Conservation (phyloP, 2,329 filamentous ascomycete species). For the Lecanicillium sp. region DNA sequence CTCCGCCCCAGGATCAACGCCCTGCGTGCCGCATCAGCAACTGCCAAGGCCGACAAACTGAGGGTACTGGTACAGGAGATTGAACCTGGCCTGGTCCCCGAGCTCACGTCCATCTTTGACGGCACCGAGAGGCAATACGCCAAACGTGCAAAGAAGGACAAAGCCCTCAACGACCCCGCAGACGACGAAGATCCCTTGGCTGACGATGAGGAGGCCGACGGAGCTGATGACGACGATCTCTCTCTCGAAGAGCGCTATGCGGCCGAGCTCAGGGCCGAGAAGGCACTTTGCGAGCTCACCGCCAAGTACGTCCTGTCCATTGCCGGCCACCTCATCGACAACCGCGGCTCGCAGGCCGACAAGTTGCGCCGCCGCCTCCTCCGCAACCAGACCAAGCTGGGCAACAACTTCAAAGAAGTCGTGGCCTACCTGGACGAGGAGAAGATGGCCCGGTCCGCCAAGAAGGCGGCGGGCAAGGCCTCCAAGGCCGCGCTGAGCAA, state of each 20-base stretch:
- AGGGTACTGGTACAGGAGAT: constrained; percentile 58
- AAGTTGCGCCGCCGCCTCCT: constrained; percentile 64
- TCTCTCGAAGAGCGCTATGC: constrained; percentile 53
- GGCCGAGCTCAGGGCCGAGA: constrained; percentile 69
- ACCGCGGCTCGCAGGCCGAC: constrained; percentile 48
- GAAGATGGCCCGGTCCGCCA: constrained; percentile 41
- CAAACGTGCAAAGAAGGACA: constrained; percentile 53
- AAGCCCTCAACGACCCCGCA: constrained; percentile 52
- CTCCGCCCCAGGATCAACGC: constrained; percentile 50
- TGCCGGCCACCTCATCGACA: constrained; percentile 66
- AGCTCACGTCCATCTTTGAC: constrained; percentile 71
- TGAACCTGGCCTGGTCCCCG: constrained; percentile 51
- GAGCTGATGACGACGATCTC: constrained; percentile 46
- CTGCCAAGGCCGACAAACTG: constrained; percentile 21
- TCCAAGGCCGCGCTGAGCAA: constrained; percentile 29
- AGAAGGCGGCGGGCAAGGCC: constrained; percentile 26
- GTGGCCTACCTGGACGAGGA: constrained; percentile 70
- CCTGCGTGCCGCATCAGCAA: constrained; percentile 19
- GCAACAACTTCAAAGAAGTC: constrained; percentile 79
- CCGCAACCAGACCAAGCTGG: constrained; percentile 73
- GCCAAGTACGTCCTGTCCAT: constrained; percentile 79
- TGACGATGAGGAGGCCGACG: constrained; percentile 49
- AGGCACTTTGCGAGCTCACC: constrained; percentile 76
- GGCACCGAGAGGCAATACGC: constrained; percentile 70
- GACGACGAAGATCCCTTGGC: constrained; percentile 69